A percentile compares a stretch with the other conserved stretches of the same genome.
These are phyloP conservation scores for Escovopsis weberi DNA, from an alignment of 2,329 filamentous ascomycete genomes.

Conservation along the genomic window DNA sequence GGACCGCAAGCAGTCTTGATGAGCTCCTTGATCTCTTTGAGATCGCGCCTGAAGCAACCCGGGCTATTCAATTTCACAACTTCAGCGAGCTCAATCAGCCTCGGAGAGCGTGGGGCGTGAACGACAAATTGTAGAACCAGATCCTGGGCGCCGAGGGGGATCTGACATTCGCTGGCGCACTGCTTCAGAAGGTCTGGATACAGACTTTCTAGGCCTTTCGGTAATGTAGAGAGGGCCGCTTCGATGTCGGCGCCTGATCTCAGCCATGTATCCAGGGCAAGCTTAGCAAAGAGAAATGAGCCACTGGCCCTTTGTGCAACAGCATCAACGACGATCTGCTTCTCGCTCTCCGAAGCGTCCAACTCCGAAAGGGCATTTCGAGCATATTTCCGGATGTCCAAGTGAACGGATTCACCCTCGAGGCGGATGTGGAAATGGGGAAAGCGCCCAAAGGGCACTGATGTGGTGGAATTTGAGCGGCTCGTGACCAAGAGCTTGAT, in stretches of 20 bases:
- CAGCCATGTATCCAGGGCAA: constrained; percentile 26
- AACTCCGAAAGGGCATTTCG: constrained; percentile 7
- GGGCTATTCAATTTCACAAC: constrained; percentile 10
- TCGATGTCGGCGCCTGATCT: constrained; percentile 11
- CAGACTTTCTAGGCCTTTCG: constrained; percentile 22
- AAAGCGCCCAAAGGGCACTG: constrained; percentile 14
- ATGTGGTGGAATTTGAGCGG: constrained; percentile 18
- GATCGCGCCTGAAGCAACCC: constrained; percentile 2
- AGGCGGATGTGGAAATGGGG: constrained; percentile 20
- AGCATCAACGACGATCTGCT: constrained; percentile 10
- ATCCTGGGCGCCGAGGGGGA: constrained; percentile 19
- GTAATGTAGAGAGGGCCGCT: constrained; percentile 18
- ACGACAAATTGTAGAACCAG: constrained; percentile 26
- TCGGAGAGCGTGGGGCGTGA: constrained; percentile 25
- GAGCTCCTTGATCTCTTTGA: constrained; percentile 20
- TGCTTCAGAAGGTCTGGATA: constrained; percentile 26
- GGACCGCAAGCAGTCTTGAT: constrained; percentile 26
- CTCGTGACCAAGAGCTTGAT: constrained; percentile 30
- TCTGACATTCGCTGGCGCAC: constrained; percentile 18
- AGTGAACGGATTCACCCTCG: constrained; percentile 19
- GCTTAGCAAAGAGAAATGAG: constrained; percentile 29
- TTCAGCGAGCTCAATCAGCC: constrained; percentile 26
- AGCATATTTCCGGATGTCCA: constrained; percentile 25
- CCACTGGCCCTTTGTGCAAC: constrained; percentile 25
- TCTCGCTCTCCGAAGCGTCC: constrained; percentile 7